Evolutionary conservation across 2,329 filamentous ascomycete species (phyloP), one percentile per base, ranked within the genome.

Genomic region (Alternaria consortialis): DNA sequence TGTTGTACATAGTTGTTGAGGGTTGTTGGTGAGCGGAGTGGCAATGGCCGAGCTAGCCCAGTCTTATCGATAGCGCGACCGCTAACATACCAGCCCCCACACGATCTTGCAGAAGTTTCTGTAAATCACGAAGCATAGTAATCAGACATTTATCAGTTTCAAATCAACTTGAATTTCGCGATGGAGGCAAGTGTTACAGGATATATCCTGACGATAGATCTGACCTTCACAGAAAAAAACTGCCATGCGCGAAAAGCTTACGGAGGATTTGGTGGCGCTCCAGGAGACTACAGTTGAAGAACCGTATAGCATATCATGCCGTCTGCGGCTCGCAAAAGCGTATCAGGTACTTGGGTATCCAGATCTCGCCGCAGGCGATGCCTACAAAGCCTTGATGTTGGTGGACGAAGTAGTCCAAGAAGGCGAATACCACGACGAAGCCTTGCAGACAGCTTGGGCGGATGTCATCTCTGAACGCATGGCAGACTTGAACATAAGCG

Each of bases 311-410:
- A 75, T 80, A 46, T 31, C 62, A 23, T 70, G 74, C 48, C 75
- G 79, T 23, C 81, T 90, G 7, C 85, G 90, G 65, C 87, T 94
- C 32, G 92, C 92, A 25, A 81, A 86, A 34, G 83, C 91, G 42
- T 88, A 97, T 77, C 86, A 88, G 15, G 83, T 88, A 46, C 84
- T 97, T 47, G 92, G 88, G 37, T 98, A 97, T 77, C 92, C 93
- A 0, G 95, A 99, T 77, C 86, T 99, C 39, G 93, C 93, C 5
- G 90, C 90, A 11, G 92, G 93, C 34, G 94, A 97, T 82, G 92
- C 93, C 5, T 98, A 98, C 77, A 90, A 91, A 56, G 93, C 94
- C 1, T 84, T 98, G n/a, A 86, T 97, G 4, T 82, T 99, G 47
- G 86, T 91, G 15, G 94, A 98, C 74, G 92, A 95, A 67, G 86